phyloP scores from a whole-genome alignment of 1,139 yeast species.

The Candida frijolesensis region DNA sequence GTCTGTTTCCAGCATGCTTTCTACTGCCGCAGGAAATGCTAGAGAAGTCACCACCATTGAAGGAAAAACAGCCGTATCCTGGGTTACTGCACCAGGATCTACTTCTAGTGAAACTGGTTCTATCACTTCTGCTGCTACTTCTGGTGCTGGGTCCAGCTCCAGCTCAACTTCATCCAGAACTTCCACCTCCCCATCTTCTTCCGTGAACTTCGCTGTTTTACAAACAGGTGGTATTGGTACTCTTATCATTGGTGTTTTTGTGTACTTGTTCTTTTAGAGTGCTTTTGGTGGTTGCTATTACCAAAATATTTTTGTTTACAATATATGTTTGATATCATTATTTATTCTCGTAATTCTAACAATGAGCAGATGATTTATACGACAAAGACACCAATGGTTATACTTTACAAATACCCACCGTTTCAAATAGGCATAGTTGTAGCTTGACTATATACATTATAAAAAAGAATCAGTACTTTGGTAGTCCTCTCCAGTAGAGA shows the following conservation, averaged over 20 bases:
- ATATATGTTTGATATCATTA: too few relatives aligned
- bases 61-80: slow-evolving; percentile 15
- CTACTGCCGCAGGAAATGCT: slow-evolving; percentile 28
- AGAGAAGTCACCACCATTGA: slow-evolving; percentile 17
- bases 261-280: slow-evolving; percentile 10
- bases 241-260: slow-evolving; percentile 12
- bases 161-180: slow-evolving; percentile 8
- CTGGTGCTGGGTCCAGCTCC: slow-evolving; percentile 9
- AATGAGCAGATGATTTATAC: too few relatives aligned
- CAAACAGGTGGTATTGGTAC: slow-evolving; percentile 16
- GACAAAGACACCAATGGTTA: not conserved
- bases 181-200: slow-evolving; percentile 9
- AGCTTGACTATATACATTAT: too few relatives aligned
- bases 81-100: slow-evolving; percentile 17
- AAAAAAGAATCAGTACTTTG: not conserved
- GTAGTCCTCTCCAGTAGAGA: too few relatives aligned
- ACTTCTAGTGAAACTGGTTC: slow-evolving; percentile 13
- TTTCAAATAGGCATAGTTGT: too few relatives aligned
- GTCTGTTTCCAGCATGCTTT: slow-evolving; percentile 34
- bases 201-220: slow-evolving; percentile 12
- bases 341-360: too few relatives aligned
- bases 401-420: not conserved
- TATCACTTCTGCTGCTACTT: not conserved
- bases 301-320: not conserved
- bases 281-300: not conserved